Evolutionary conservation across 768 basidiomycete genomes (phyloP), one percentile per base, ranked within the genome.

Genomic region (Coprinellus aureogranulatus): DNA sequence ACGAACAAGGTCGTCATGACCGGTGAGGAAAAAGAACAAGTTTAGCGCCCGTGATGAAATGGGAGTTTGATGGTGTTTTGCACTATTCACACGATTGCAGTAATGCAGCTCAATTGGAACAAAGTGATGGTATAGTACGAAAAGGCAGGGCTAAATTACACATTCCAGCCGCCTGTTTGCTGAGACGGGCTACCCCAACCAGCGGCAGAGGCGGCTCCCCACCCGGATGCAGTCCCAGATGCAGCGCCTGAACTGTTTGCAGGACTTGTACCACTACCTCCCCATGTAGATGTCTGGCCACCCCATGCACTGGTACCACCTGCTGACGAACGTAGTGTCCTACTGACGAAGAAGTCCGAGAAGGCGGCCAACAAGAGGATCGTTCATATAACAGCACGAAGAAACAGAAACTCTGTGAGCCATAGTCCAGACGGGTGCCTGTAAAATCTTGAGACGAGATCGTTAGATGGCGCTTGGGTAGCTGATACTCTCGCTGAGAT

Each of bases 401-500:
- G n/a, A n/a, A n/a, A n/a, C n/a, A n/a, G n/a, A n/a, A n/a, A n/a
- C n/a, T n/a, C n/a, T n/a, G n/a, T n/a, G n/a, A n/a, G n/a, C n/a
- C n/a, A n/a, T n/a, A n/a, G n/a, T n/a, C n/a, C n/a, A n/a, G n/a
- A n/a, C n/a, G n/a, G n/a, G n/a, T n/a, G n/a, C n/a, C n/a, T n/a
- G n/a, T n/a, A n/a, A n/a, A n/a, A n/a, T n/a, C n/a, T n/a, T n/a
- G n/a, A n/a, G n/a, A n/a, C n/a, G n/a, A n/a, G n/a, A n/a, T n/a
- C n/a, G n/a, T n/a, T 44, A 77, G 67, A 81, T 75, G 12, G 71
- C 78, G 61, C 68, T 75, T 20, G 78, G 74, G 61, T 89, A 90
- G 72, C 78, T 88, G 65, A 88, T 88, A 66, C 90, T 92, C 75
- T 90, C 90, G 71, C 89, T 88, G 66, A 92, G 81, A 65, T 92